Evolutionary conservation across 2,329 filamentous ascomycete species (phyloP), one percentile per base, ranked within the genome.

Genomic region (Pseudocercospora cruenta): DNA sequence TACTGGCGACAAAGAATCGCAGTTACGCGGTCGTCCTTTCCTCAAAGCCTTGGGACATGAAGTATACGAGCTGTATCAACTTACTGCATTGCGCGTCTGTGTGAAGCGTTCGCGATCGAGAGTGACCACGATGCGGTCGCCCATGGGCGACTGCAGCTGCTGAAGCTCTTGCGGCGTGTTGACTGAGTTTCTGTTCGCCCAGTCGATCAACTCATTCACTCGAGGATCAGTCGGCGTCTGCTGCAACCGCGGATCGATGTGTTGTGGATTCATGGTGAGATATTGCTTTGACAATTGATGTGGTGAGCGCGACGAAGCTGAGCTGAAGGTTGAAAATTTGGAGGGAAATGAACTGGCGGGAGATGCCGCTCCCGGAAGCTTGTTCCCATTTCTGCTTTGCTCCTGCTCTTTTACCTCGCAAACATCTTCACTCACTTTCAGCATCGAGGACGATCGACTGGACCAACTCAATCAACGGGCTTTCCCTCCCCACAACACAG

Each of bases 71-170:
- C 36, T 16, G 39, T n/a, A 43, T 43, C 24, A 9, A 69, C 69
- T 54, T 62, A 71, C 69, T 4, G 69, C 70, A 58, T 71, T 71
- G 54, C 70, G 66, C 58, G 70, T 71, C 55, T 70, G 64, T 7
- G 69, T 64, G 65, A 71, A 71, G 45, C 60, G 58, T 45, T 70
- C 64, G 22, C 60, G 61, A 58, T 71, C 70, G 58, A 71, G 60
- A 33, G 59, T 62, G 43, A 69, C 60, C 4, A 39, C 58, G 24
- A 67, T 67, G 36, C 60, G 59, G 36, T 67, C 61, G 55, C 26
- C 31, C 55, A 58, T 43, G n/a, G 45, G 43, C 19, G 45, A 28
- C 14, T 26, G 43, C 14, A 28, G 59, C 43, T 45, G 31, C 21
- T 45, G 28, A 4, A 28, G 59, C 16, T 28, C 59, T 16, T 49